These are phyloP conservation scores for Penicillium robsamsonii DNA, from an alignment of 495 filamentous ascomycete genomes.

Conservation along the genomic window DNA sequence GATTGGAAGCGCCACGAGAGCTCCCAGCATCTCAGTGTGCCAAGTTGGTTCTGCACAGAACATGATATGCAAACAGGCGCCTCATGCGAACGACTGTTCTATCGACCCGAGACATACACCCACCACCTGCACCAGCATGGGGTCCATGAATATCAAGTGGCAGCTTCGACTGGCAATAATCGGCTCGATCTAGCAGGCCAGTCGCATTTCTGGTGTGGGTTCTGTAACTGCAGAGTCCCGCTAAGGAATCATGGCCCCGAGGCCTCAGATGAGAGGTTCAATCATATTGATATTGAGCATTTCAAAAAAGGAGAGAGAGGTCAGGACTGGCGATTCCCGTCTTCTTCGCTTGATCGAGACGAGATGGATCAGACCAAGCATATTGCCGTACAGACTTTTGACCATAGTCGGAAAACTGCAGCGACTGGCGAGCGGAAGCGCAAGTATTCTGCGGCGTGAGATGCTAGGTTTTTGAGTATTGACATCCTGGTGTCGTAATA, in stretches of 20 bases:
- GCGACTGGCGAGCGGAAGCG: constrained; percentile 27
- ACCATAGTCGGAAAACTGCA: not conserved
- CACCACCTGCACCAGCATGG: constrained; percentile 58
- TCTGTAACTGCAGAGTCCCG: constrained; percentile 62
- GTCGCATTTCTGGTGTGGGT: constrained; percentile 84
- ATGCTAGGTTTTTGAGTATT: not conserved
- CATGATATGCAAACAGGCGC: constrained; percentile 30
- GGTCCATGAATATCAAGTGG: constrained; percentile 39
- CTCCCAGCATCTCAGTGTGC: constrained; percentile 74
- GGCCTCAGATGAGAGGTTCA: constrained; percentile 74
- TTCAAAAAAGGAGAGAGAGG: constrained; percentile 56
- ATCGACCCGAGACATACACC: constrained; percentile 59
- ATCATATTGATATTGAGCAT: constrained; percentile 79
- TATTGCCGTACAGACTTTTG: not conserved
- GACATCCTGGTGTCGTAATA: constrained; percentile 4
- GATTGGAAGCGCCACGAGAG: constrained; percentile 98
- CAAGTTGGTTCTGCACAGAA: constrained; percentile 72
- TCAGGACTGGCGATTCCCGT: constrained; percentile 45
- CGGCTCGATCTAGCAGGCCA: constrained; percentile 70
- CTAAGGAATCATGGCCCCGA: constrained; percentile 54
- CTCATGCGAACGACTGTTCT: constrained; percentile 57
- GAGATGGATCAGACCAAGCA: not conserved
- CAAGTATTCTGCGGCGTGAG: constrained; percentile 18
- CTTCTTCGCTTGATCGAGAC: not conserved
- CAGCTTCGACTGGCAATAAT: constrained; percentile 46